Conservation (phyloP, 306 rosid genomes). For the Castanea crenata region DNA sequence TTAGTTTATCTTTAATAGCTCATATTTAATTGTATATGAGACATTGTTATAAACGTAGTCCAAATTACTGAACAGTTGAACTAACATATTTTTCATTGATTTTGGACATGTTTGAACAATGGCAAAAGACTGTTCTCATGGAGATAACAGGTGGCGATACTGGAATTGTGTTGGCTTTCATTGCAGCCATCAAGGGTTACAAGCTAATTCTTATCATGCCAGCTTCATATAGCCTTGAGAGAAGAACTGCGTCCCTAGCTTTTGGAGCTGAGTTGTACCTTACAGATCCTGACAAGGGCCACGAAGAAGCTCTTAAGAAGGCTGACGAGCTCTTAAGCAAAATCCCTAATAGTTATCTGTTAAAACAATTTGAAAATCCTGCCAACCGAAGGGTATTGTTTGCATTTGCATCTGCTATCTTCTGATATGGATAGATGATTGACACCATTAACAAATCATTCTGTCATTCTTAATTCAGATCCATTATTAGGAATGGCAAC, state of each 20-base stretch:
- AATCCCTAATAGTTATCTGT: conserved; percentile 50
- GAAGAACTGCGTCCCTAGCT: conserved; percentile 60
- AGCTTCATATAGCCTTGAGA: conserved; percentile 55
- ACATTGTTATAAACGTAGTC: neutral
- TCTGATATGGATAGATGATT: conserved; percentile 1
- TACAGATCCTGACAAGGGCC: conserved; percentile 61
- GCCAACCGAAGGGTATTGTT: conserved; percentile 59
- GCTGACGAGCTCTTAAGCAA: conserved; percentile 46
- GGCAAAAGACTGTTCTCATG: conserved; percentile 57
- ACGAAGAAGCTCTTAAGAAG: conserved; percentile 45
- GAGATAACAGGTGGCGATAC: conserved; percentile 84
- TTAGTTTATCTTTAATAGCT: too few relatives aligned
- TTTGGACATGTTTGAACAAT: conserved; percentile 20
- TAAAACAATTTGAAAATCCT: conserved; percentile 66
- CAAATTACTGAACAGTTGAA: conserved; percentile 1
- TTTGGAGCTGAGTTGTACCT: conserved; percentile 81
- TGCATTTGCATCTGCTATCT: neutral
- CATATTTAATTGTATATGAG: too few relatives aligned
- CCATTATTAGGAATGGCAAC: conserved; percentile 31
- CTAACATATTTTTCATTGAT: conserved; percentile 12
- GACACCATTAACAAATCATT: neutral
- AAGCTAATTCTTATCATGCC: conserved; percentile 62
- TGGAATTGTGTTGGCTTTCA: conserved; percentile 76
- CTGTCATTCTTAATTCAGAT: conserved; percentile 32
- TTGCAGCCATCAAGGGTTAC: conserved; percentile 76